Base-by-base conservation (phyloP, 2,329 filamentous ascomycete species). In the Thelonectria blattea region DNA sequence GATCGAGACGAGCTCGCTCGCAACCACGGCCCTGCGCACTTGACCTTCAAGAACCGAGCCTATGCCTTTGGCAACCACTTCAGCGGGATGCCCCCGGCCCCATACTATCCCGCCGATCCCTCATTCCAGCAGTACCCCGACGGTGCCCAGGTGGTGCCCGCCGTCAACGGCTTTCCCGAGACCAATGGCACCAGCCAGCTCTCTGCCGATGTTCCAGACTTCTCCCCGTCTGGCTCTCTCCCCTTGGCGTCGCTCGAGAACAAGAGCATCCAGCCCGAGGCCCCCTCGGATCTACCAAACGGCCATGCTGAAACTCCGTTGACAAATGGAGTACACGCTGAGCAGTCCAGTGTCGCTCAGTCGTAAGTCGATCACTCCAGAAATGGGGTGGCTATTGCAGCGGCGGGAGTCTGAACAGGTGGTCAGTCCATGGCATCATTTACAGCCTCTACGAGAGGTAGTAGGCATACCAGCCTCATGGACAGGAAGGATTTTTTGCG, bases 1-100 rank as follows among this genome's bases (percentile, higher is more conserved):
- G 85, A 92, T 63, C 89, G 94, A 63, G 87, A 93, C 67, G 82
- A 87, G 43, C 83, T 86, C 18, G 91, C 91, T 41, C 91, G 90
- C 72, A 91, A 90, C 69, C 85, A 90, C 17, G 93, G 93, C 3
- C 85, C 84, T 30, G 73, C 75, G 45, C 79, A 75, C 42, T 43
- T 76, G 30, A 73, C 72, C 6, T 76, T 72, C 65, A 77, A 76
- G 66, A 78, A 74, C 66, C 70, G 73, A 30, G 55, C 68, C 6
- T 75, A 72, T 48, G 64, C 60, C 54, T 69, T 68, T 42, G 61
- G 59, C 41, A 70, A 66, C 18, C 75, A 73, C 51, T 75, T 72
- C 64, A 75, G 67, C 54, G 73, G 71, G 24, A 68, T 76, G 56
- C 60, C 73, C 22, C 63, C 73, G 6, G 62, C 73, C 56, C 64